These are phyloP conservation scores for Gnomoniopsis sp. DNA, from an alignment of 2,329 filamentous ascomycete species.

Conservation along the genomic window DNA sequence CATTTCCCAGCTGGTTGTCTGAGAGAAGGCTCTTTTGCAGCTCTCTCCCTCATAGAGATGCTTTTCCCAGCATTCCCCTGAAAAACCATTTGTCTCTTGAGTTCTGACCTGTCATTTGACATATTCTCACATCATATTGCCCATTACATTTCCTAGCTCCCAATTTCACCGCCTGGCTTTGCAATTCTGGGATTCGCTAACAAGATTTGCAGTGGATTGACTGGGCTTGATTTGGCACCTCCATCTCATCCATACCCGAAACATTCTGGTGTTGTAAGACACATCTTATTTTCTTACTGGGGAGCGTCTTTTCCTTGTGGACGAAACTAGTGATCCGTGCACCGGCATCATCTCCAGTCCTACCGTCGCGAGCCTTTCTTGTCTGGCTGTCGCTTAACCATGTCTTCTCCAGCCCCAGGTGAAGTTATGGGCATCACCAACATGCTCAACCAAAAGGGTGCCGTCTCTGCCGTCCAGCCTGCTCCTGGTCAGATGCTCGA, in stretches of 20 bases:
- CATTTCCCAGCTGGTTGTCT: neutral
- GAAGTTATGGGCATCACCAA: slow-evolving; percentile 52
- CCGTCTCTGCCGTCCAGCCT: slow-evolving; percentile 28
- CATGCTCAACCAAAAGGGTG: slow-evolving; percentile 49
- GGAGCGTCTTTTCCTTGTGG: slow-evolving; percentile 19
- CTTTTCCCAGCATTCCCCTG: too few relatives aligned
- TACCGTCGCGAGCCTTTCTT: slow-evolving; percentile 12
- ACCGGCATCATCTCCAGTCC: slow-evolving; percentile 13
- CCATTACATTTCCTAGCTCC: neutral
- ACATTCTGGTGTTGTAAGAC: slow-evolving; percentile 21
- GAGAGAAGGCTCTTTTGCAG: neutral
- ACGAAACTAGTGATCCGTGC: slow-evolving; percentile 15
- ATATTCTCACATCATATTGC: neutral
- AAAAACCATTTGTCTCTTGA: neutral
- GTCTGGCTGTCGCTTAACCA: slow-evolving; percentile 24
- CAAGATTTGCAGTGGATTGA: slow-evolving; percentile 5
- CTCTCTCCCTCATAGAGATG: too few relatives aligned
- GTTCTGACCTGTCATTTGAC: slow-evolving; percentile 10
- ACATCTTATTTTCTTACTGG: slow-evolving; percentile 20
- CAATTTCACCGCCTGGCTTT: slow-evolving; percentile 4
- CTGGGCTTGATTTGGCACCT: slow-evolving; percentile 6
- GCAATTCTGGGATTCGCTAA: slow-evolving; percentile 6
- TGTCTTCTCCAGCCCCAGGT: slow-evolving; percentile 42
- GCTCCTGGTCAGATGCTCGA: slow-evolving; percentile 26
- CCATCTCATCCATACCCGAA: slow-evolving; percentile 12